Base-by-base conservation (phyloP, 2,329 filamentous ascomycete species). In the Aspergillus sp. region DNA sequence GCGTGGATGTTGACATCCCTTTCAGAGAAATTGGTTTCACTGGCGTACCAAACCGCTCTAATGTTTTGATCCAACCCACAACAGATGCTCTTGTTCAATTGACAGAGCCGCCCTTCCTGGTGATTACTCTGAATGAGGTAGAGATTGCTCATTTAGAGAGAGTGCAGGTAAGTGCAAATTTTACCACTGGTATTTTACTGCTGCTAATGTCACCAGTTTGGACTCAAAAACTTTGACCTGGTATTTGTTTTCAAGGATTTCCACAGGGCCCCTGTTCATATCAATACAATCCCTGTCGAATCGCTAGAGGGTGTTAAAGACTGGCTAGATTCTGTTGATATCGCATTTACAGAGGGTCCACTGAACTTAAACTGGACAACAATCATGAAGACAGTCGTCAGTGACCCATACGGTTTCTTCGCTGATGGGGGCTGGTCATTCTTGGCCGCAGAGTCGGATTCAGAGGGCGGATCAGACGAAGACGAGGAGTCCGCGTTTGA, bases 171-270 rank as follows among this genome's bases (percentile, higher is more conserved):
- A 60, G 64, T 64, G 47, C n/a, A 30, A 30, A 17, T 5, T 21
- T 51, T 36, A 15, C 3, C 38, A 15, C 11, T 30, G 23, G 15
- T 23, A 17, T 15, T 1, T 25, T 44, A 25, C 42, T 36, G 6
- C 53, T 57, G 50, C 69, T 78, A 68, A 77, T 53, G 21, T 48
- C 23, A 54, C 25, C 84, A 94, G 79, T 99, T 99, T 71, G 96
- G 95, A 36, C 84, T 99, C 63, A 97, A 98, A 83, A 99, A 99
- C 78, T 99, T 99, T 76, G 95, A 99, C 78, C 88, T 99, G 77
- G 95, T 99, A 19, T 93, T 98, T 72, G 91, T 99, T 39, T 98
- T 96, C 83, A 98, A 98, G 73, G 95, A 99, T 79, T 98, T 96
- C 78, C 87, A 90, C 57, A 87, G 93, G n/a, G 79, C 91, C 2